Base-by-base conservation (phyloP, 495 filamentous ascomycete species). In the Aspergillus sparsus region DNA sequence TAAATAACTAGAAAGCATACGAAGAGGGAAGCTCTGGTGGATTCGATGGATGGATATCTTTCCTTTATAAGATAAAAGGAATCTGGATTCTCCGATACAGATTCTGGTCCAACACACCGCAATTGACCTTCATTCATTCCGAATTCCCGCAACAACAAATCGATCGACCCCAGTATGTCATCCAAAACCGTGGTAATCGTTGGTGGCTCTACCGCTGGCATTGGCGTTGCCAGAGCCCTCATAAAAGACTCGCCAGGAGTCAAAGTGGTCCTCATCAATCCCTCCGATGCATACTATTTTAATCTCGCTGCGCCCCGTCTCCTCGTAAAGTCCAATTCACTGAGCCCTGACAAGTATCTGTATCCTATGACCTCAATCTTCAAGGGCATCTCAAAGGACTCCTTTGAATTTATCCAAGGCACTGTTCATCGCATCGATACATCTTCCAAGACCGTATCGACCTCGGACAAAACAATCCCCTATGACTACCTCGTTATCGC, bases 401-500 rank as follows among this genome's bases (percentile, higher is more conserved):
- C 61, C 12, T 86, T 87, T 66, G 83, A 83, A 59, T 81, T 87
- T 58, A 70, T 89, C 55, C 66, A 71, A 15, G 87, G 86, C 11
- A 69, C 61, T 33, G 86, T 81, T 35, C 77, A 76, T 9, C 41
- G 59, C 6, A 70, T 90, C n/a, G 79, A 87, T 39, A 57, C 71
- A 0, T 58, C 62, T 1, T 52, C 53, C 6, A 82, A 82, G 50
- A 75, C 67, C 0, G 79, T 84, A 9, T 62, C 69, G 3, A 75
- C 84, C 8, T 68, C 62, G 0, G 73, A 71, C 0, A 62, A 68
- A 27, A 66, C 59, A 5, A 62, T 84, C 36, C 39, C 65, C 5
- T 87, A 83, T 62, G 78, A 86, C 58, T 73, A 82, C 39, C 71
- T 87, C 35, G 74, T 88, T 18, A 77, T 88, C 60, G 82, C 84